phyloP scores from a whole-genome alignment of 164 flowering plant species.

The Dillenia turbinata region DNA sequence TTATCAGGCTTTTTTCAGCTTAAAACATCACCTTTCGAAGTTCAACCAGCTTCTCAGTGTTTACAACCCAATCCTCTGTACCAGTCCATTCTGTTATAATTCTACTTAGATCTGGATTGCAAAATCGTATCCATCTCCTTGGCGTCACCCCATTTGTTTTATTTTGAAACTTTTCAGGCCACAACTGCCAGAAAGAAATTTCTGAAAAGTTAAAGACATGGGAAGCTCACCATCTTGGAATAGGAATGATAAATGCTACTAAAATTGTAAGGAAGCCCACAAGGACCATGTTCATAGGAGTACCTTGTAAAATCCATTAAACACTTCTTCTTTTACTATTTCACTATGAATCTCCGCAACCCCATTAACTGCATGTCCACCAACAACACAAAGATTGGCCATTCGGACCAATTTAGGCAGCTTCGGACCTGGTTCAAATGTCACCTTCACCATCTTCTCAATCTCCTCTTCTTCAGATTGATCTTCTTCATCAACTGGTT shows the following conservation, averaged over 20 bases:
- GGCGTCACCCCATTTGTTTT: constrained; percentile 98
- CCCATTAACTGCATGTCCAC: constrained; percentile 95
- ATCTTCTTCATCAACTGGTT: constrained; percentile 6
- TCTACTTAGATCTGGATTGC: constrained; percentile 76
- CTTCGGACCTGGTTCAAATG: constrained; percentile 35
- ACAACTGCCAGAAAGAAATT: constrained; percentile 48
- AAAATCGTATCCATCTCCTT: constrained; percentile 89
- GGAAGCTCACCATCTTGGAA: background rate
- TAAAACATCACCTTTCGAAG: constrained; percentile 56
- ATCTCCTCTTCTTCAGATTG: constrained; percentile 22
- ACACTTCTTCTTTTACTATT: constrained; percentile 87
- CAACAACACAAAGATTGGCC: constrained; percentile 95
- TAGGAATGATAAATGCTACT: too few relatives aligned
- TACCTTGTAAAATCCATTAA: constrained; percentile 80
- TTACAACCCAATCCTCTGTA: constrained; percentile 72
- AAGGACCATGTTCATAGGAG: background rate
- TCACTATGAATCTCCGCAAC: constrained; percentile 98
- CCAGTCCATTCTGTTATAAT: constrained; percentile 75
- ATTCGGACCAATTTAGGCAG: constrained; percentile 76
- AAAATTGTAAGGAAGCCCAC: too few relatives aligned
- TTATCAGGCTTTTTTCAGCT: too few relatives aligned
- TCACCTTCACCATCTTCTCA: constrained; percentile 19
- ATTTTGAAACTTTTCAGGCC: constrained; percentile 95
- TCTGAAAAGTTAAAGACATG: constrained; percentile 1
- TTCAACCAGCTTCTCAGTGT: constrained; percentile 72